Percentiles rank a stretch among this genome's conserved stretches.
phyloP scores from a whole-genome alignment of 2,329 filamentous ascomycete species.

The Waltergamsia citrina region DNA sequence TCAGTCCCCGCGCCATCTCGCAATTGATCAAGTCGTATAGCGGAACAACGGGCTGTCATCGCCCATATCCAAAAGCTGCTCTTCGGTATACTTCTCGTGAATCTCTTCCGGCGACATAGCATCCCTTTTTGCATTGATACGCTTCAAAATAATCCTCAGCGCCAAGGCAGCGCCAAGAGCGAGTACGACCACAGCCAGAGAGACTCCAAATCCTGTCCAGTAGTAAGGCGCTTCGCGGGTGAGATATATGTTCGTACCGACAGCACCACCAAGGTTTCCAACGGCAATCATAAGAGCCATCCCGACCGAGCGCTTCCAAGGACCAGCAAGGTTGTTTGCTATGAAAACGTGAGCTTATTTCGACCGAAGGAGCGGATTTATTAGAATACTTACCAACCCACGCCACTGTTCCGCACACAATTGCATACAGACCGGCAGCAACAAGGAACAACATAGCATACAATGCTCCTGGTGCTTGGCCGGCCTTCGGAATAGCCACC shows the following conservation, averaged over 20 bases:
- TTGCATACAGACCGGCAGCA: constrained; percentile 15
- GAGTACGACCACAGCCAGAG: constrained; percentile 2
- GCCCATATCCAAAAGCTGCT: constrained; percentile 9
- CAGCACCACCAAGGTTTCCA: constrained; percentile 5
- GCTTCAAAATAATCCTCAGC: constrained; percentile 1
- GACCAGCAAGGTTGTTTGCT: constrained; percentile 8
- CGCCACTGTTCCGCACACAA: constrained; percentile 11
- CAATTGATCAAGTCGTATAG: constrained; percentile 4
- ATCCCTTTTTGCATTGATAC: constrained; percentile 11
- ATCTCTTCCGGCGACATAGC: constrained; percentile 9
- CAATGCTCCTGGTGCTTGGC: constrained; percentile 11
- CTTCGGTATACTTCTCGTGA: constrained; percentile 8
- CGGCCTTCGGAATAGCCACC: constrained; percentile 7
- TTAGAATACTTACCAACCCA: constrained; percentile 6
- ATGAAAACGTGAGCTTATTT: neutral
- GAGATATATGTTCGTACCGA: constrained; percentile 7
- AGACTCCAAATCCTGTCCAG: constrained; percentile 6
- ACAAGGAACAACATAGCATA: constrained; percentile 17
- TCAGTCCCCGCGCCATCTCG: too few relatives aligned
- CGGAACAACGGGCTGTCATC: constrained; percentile 11
- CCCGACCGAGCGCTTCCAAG: constrained; percentile 7
- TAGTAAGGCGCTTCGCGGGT: constrained; percentile 5
- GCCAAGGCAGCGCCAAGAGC: constrained; percentile 2
- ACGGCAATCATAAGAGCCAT: constrained; percentile 8
- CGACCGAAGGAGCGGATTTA: neutral